Evolutionary conservation across 1,139 yeast species (phyloP).

Genomic region (Candida albicans): DNA sequence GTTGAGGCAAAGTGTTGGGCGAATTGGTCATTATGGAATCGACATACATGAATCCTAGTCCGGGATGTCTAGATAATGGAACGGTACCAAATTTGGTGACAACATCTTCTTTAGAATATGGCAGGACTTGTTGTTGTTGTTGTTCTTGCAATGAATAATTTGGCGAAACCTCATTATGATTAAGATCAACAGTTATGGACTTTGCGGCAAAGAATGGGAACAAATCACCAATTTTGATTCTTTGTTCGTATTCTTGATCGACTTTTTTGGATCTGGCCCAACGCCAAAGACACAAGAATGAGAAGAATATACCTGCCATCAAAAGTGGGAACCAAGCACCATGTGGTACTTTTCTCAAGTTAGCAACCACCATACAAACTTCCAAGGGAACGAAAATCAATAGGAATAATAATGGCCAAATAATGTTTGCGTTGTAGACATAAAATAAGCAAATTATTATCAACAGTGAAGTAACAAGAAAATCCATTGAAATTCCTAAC

Average conservation of each 20-base stretch:
- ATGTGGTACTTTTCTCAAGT: conserved; percentile 49
- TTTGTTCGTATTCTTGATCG: conserved; percentile 32
- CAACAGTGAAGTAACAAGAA: conserved; percentile 50
- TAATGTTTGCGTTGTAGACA: conserved; percentile 39
- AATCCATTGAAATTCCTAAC: conserved; percentile 56
- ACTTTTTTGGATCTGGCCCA: conserved; percentile 45
- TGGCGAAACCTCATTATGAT: conserved; percentile 1
- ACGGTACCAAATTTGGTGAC: conserved; percentile 23
- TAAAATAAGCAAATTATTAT: conserved; percentile 46
- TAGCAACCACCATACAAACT: conserved; percentile 44
- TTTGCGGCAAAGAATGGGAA: conserved; percentile 24
- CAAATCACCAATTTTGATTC: conserved; percentile 30
- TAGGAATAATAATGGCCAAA: conserved; percentile 35
- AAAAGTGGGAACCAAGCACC: conserved; percentile 62
- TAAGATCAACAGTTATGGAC: conserved; percentile 24
- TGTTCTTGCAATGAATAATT: conserved; percentile 6
- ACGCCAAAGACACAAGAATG: conserved; percentile 46
- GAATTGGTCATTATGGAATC: conserved; percentile 32
- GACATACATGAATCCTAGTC: conserved; percentile 44
- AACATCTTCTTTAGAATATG: conserved; percentile 14
- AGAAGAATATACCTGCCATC: conserved; percentile 34
- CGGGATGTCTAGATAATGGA: conserved; percentile 27
- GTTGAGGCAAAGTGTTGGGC: conserved; percentile 44
- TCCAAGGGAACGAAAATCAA: conserved; percentile 49
- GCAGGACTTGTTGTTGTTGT: not conserved